Evolutionary conservation across 2,329 filamentous ascomycete species (phyloP).

Genomic region (Mycogone perniciosa): DNA sequence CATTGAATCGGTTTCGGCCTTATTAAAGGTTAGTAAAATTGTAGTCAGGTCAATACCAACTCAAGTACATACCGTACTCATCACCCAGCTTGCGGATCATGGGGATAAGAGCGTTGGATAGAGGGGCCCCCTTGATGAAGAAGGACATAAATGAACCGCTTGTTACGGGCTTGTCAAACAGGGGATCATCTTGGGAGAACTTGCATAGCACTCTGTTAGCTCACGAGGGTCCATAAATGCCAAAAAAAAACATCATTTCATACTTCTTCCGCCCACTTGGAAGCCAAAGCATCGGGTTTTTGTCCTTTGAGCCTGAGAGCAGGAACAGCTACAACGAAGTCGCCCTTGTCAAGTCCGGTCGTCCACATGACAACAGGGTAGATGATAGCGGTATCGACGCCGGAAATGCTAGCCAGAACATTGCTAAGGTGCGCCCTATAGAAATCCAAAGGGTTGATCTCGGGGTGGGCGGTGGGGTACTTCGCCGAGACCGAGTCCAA

Average conservation of each 20-base stretch:
- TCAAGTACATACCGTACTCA: constrained; percentile 36
- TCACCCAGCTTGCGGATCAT: constrained; percentile 57
- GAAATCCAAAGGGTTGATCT: constrained; percentile 69
- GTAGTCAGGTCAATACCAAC: background rate
- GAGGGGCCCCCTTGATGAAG: constrained; percentile 66
- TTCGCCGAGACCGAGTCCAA: constrained; percentile 13
- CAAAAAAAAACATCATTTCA: background rate
- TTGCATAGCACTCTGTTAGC: constrained; percentile 24
- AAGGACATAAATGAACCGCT: constrained; percentile 68
- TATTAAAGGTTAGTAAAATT: background rate
- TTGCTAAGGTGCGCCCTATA: constrained; percentile 73
- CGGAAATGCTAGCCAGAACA: constrained; percentile 60
- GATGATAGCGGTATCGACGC: constrained; percentile 63
- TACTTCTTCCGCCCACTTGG: constrained; percentile 57
- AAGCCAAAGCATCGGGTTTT: constrained; percentile 56
- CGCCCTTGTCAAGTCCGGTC: constrained; percentile 71
- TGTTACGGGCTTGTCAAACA: constrained; percentile 64
- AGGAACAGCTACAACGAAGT: constrained; percentile 70
- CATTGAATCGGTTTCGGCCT: constrained; percentile 34
- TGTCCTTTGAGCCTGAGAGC: constrained; percentile 71
- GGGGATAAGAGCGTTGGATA: constrained; percentile 61
- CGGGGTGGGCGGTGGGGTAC: constrained; percentile 39
- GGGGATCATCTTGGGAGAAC: constrained; percentile 68
- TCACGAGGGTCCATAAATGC: background rate
- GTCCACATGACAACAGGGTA: constrained; percentile 76